phyloP scores from a whole-genome alignment of 2,329 filamentous ascomycete genomes.

The Aspergillus sp. region DNA sequence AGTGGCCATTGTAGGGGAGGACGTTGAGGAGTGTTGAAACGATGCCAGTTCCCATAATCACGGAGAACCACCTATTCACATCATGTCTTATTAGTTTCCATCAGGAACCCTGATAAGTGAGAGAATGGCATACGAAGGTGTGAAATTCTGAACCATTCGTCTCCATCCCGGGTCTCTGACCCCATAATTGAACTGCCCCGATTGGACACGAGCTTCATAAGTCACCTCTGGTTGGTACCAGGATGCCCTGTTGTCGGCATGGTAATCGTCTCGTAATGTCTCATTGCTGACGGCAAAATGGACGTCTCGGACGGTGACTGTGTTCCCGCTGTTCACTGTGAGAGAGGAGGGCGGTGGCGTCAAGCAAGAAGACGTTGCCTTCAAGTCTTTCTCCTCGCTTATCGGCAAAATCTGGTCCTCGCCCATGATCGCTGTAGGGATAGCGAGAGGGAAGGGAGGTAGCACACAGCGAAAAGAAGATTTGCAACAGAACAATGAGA shows the following conservation, averaged over 20 bases:
- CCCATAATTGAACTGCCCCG: background rate
- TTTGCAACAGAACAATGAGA: too few relatives aligned
- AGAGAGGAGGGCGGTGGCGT: background rate
- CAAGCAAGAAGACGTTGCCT: background rate
- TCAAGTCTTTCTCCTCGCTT: background rate
- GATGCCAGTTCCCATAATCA: conserved; percentile 24
- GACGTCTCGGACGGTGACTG: background rate
- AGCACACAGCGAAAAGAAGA: background rate
- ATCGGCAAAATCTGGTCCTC: background rate
- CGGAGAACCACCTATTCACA: conserved; percentile 19
- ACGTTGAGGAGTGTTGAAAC: conserved; percentile 19
- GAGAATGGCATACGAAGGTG: conserved; percentile 15
- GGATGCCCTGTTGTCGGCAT: background rate
- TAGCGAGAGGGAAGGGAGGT: too few relatives aligned
- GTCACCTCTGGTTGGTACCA: background rate
- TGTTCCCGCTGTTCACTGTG: too few relatives aligned
- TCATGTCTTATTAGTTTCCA: background rate
- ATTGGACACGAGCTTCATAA: background rate
- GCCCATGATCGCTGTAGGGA: background rate
- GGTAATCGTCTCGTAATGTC: background rate
- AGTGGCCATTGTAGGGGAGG: conserved; percentile 21
- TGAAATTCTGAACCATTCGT: conserved; percentile 17
- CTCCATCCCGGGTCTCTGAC: conserved; percentile 12
- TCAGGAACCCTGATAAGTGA: background rate
- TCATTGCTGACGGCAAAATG: background rate